phyloP scores from a whole-genome alignment of 805 yeast species.

The Candida michaelii region DNA sequence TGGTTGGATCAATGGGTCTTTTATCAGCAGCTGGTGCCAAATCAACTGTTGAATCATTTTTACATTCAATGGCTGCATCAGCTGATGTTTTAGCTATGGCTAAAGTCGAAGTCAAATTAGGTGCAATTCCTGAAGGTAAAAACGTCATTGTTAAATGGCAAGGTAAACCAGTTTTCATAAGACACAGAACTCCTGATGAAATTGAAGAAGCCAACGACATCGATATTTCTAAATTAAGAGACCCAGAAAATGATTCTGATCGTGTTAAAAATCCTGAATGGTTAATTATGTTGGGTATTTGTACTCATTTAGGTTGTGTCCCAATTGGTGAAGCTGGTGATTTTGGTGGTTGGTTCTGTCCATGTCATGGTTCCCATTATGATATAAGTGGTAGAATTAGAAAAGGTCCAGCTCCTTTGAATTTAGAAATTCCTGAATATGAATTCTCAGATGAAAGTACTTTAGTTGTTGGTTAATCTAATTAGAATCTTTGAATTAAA shows the following conservation, averaged over 20 bases:
- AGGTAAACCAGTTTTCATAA: slow-evolving; percentile 99
- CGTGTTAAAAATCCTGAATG: slow-evolving; percentile 97
- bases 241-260: slow-evolving; percentile 89
- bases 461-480: slow-evolving; percentile 76
- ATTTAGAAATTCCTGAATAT: slow-evolving; percentile 94
- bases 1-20: slow-evolving; percentile 94
- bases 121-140: slow-evolving; percentile 94
- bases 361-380: slow-evolving; percentile 99
- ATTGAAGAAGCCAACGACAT: slow-evolving; percentile 90
- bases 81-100: slow-evolving; percentile 99
- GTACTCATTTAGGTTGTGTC: slow-evolving; percentile 99
- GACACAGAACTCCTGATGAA: slow-evolving; percentile 95
- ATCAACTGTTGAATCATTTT: slow-evolving; percentile 91
- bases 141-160: slow-evolving; percentile 99
- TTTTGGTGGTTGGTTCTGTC: slow-evolving; percentile 99
- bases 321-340: slow-evolving; percentile 99
- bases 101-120: slow-evolving; percentile 94
- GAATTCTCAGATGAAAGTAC: slow-evolving; percentile 76
- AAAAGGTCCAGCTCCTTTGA: slow-evolving; percentile 99
- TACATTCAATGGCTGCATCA: slow-evolving; percentile 93
- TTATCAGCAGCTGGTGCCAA: slow-evolving; percentile 92
- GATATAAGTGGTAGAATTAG: slow-evolving; percentile 99
- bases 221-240: slow-evolving; percentile 78
- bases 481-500: no score
- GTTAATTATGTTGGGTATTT: slow-evolving; percentile 98